A percentile compares a stretch with the other conserved stretches of the same genome.
phyloP scores from a whole-genome alignment of 306 rosid species.

The Albizia julibrissin region DNA sequence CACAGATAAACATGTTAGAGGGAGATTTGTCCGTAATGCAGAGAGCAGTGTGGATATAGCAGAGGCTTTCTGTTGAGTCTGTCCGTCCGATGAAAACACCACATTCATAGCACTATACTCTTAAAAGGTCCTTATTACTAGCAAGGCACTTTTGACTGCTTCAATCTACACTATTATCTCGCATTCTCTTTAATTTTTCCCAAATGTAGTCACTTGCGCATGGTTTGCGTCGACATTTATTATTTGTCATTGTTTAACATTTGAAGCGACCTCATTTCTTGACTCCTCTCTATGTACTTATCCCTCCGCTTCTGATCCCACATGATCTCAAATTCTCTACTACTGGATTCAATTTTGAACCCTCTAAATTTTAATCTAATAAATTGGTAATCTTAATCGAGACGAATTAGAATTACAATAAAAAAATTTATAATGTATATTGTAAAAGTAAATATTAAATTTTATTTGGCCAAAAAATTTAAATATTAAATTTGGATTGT shows the following conservation, averaged over 20 bases:
- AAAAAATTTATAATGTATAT: too few species aligned
- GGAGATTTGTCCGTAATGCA: background rate
- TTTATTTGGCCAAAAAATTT: too few species aligned
- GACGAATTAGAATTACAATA: too few species aligned
- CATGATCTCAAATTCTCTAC: too few species aligned
- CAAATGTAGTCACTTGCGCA: background rate
- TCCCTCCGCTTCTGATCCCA: too few species aligned
- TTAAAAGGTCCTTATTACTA: background rate
- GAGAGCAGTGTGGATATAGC: slow-evolving; percentile 5
- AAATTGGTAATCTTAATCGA: too few species aligned
- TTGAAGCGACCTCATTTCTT: background rate
- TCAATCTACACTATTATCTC: background rate
- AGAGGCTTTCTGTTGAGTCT: background rate
- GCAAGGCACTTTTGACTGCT: background rate
- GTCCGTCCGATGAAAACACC: background rate
- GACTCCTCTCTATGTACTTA: too few species aligned
- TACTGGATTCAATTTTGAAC: too few species aligned
- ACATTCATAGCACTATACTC: background rate
- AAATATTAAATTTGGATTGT: too few species aligned
- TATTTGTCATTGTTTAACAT: background rate
- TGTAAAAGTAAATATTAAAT: too few species aligned
- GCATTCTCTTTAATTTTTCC: background rate
- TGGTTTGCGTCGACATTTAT: background rate
- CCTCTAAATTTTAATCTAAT: too few species aligned
- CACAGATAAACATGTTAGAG: background rate